These are phyloP conservation scores for Boletus subparvulus DNA, from an alignment of 768 basidiomycete species.

Conservation along the genomic window DNA sequence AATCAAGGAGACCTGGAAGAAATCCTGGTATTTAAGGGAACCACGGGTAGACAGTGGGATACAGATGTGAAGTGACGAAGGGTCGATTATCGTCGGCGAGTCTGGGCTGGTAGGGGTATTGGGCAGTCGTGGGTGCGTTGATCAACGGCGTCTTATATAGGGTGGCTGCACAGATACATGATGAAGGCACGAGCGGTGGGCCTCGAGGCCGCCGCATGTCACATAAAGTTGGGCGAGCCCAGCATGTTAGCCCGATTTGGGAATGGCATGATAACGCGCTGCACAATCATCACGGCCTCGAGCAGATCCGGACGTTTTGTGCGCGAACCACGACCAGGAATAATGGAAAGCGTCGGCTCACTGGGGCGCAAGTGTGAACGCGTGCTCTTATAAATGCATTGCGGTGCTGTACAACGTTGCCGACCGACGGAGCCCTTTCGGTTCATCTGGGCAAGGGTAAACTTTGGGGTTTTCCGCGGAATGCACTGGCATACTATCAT, in stretches of 20 bases:
- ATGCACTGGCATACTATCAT: neutral
- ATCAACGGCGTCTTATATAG: conserved; percentile 35
- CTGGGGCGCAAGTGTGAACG: neutral
- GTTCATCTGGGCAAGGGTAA: conserved; percentile 9
- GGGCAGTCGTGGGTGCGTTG: conserved; percentile 14
- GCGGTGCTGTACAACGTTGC: neutral
- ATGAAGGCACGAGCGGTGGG: conserved; percentile 25
- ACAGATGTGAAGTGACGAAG: conserved; percentile 8
- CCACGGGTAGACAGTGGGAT: conserved; percentile 8
- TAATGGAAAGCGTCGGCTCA: neutral
- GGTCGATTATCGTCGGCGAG: conserved; percentile 24
- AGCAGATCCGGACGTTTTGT: neutral
- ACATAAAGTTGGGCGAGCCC: conserved; percentile 4
- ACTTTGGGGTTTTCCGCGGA: neutral
- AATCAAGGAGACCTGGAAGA: conserved; percentile 1
- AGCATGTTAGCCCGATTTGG: conserved; percentile 19
- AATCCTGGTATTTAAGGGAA: conserved; percentile 22
- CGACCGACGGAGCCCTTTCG: neutral
- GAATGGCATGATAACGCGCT: conserved; percentile 12
- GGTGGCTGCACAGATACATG: conserved; percentile 21
- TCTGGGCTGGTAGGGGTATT: conserved; percentile 21
- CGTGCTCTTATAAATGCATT: conserved; percentile 2
- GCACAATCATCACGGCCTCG: conserved; percentile 20
- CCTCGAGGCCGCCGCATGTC: conserved; percentile 35
- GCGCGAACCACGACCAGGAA: conserved; percentile 4